phyloP scores from a whole-genome alignment of 805 yeast genomes.

The Tetrapisispora iriomotensis region DNA sequence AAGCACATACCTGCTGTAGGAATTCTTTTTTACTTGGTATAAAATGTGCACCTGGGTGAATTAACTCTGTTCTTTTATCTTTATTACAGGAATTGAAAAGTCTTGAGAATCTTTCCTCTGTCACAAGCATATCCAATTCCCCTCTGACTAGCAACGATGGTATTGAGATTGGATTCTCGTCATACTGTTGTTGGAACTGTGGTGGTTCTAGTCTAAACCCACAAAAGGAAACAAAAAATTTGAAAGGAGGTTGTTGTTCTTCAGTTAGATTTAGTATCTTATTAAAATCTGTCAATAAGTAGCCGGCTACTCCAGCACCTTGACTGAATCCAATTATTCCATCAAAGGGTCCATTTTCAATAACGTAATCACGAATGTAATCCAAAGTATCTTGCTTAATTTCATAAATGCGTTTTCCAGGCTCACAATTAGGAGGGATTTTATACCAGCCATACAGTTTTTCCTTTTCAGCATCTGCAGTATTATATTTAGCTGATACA shows the following conservation, averaged over 20 bases:
- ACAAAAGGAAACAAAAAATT: constrained; percentile 66
- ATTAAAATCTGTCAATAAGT: constrained; percentile 48
- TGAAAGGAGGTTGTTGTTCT: constrained; percentile 37
- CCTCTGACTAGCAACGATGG: constrained; percentile 70
- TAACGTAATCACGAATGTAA: constrained; percentile 35
- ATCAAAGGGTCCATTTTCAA: constrained; percentile 60
- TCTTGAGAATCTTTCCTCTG: constrained; percentile 52
- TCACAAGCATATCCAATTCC: constrained; percentile 79
- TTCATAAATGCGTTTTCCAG: constrained; percentile 12
- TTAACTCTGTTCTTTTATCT: constrained; percentile 38
- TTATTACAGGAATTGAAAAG: constrained; percentile 45
- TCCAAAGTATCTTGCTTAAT: constrained; percentile 31
- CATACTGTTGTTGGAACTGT: constrained; percentile 14
- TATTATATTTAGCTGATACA: constrained; percentile 28
- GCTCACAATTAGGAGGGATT: constrained; percentile 28
- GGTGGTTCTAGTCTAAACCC: constrained; percentile 39
- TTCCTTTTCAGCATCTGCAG: constrained; percentile 11
- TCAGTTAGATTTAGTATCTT: constrained; percentile 30
- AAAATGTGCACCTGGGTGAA: constrained; percentile 94
- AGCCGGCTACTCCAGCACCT: constrained; percentile 76
- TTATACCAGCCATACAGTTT: constrained; percentile 61
- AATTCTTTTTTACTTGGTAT: constrained; percentile 72
- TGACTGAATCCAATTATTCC: constrained; percentile 89
- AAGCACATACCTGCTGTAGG: constrained; percentile 26
- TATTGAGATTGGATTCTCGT: constrained; percentile 12